phyloP scores from a whole-genome alignment of 164 flowering plant genomes.

The Macadamia integrifolia region DNA sequence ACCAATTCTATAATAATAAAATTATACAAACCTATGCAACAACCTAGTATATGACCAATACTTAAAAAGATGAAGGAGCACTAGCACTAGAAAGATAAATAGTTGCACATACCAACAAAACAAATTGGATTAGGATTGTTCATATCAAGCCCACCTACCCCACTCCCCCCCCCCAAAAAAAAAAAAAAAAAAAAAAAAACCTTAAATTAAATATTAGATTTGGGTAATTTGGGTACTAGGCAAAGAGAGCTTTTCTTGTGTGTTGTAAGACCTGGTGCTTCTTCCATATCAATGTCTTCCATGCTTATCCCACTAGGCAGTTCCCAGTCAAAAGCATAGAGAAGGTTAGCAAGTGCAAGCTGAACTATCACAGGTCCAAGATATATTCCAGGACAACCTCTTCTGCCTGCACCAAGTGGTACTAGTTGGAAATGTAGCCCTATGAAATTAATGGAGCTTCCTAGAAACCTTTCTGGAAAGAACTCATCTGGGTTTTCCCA shows the following conservation, averaged over 20 bases:
- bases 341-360: background rate
- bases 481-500: background rate
- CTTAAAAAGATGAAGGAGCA: too few species aligned
- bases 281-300: background rate
- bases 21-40: too few species aligned
- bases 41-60: too few species aligned
- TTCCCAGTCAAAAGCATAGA: background rate
- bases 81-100: too few species aligned
- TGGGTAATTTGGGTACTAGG: background rate
- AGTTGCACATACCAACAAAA: too few species aligned
- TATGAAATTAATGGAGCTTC: background rate
- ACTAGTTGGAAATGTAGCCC: background rate
- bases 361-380: background rate
- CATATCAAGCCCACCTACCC: too few species aligned
- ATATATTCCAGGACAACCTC: background rate
- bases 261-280: background rate
- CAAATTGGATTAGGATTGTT: too few species aligned
- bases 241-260: background rate
- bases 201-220: too few species aligned
- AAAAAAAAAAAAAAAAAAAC: too few species aligned
- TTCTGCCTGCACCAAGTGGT: background rate
- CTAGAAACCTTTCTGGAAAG: background rate
- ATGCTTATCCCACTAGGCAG: background rate
- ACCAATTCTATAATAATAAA: too few species aligned
- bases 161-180: too few species aligned